Evolutionary conservation across 306 rosid species (phyloP).

Genomic region (Sicyos edulis): DNA sequence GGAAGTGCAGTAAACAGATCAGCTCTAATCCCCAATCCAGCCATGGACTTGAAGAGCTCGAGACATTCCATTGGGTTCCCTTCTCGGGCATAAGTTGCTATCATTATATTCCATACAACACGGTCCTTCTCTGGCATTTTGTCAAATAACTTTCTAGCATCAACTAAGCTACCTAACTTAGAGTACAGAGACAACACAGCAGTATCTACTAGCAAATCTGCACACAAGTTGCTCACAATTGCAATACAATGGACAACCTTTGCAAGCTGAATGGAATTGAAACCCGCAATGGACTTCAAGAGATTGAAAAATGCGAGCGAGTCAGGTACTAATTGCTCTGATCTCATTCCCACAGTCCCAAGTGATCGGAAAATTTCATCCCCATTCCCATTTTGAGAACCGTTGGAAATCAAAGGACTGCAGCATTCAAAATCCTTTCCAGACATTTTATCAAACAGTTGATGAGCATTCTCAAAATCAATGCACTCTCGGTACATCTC

Average conservation of each 20-base stretch:
- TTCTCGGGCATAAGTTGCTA: conserved; percentile 42
- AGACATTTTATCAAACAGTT: conserved; percentile 25
- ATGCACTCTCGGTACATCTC: conserved; percentile 29
- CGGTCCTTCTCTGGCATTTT: conserved; percentile 58
- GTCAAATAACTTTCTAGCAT: conserved; percentile 46
- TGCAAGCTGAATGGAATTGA: conserved; percentile 38
- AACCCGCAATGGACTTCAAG: conserved; percentile 41
- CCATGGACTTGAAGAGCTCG: conserved; percentile 44
- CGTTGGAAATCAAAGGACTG: conserved; percentile 40
- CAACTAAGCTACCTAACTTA: conserved; percentile 41
- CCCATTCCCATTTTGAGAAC: conserved; percentile 32
- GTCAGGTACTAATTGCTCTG: conserved; percentile 32
- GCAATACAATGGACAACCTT: conserved; percentile 42
- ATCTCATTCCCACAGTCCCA: conserved; percentile 35
- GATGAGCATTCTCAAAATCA: conserved; percentile 23
- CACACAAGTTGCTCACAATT: conserved; percentile 38
- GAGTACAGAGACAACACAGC: conserved; percentile 63
- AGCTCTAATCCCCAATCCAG: conserved; percentile 47
- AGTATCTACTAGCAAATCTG: conserved; percentile 50
- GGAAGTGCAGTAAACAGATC: conserved; percentile 69
- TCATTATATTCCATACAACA: conserved; percentile 75
- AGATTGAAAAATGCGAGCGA: conserved; percentile 34
- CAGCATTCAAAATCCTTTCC: conserved; percentile 25
- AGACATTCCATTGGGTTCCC: conserved; percentile 38
- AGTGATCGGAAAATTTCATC: conserved; percentile 31